Base-by-base conservation (phyloP, 306 rosid species). In the apple (Malus domestica) region DNA sequence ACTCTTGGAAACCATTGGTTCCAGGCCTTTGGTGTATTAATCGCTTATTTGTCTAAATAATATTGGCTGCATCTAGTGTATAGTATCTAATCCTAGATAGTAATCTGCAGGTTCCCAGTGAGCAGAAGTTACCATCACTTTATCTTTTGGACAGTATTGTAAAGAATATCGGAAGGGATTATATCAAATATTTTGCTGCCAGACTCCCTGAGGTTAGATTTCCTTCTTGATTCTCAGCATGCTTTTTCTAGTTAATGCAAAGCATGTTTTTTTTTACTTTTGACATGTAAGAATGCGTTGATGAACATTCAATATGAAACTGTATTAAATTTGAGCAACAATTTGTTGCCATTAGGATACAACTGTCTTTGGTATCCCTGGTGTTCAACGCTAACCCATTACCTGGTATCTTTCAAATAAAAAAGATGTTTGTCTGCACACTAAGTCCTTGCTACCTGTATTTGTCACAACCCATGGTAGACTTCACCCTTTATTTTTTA, bases 141-240 rank as follows among this genome's bases (percentile, higher is more conserved):
- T 93, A 93, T 87, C 96, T 93, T 77, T 76, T 93, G 75, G 98
- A 93, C 93, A 91, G 98, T 82, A 93, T 93, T 67, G 97, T 93
- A 67, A 93, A 93, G 96, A 93, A 93, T 82, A 91, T 93, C 10
- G 97, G 99, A 72, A 86, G 94, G 80, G 98, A 96, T 76, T 96
- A 96, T 83, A 96, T 90, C 77, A 96, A 90, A 82, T 79, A 85
- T 79, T 93, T 93, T 73, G 96, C 96, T 79, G 77, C 85, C 78
- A 93, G 73, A 79, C 84, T 93, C 23, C 98, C 97, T 25, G 98
- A 93, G 98, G 98, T 93, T 71, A 84, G 98, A 83, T 75, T 77
- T 83, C 81, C 58, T 25, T 75, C 55, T 75, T 66, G 4, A 40
- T 76, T 76, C 38, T 59, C 78, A 38, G 10, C 30, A 19, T 10